Percentiles rank a stretch among this genome's conserved stretches.
phyloP scores from a whole-genome alignment of 129 eudicot genomes.

The Gnaphalium uliginosum region DNA sequence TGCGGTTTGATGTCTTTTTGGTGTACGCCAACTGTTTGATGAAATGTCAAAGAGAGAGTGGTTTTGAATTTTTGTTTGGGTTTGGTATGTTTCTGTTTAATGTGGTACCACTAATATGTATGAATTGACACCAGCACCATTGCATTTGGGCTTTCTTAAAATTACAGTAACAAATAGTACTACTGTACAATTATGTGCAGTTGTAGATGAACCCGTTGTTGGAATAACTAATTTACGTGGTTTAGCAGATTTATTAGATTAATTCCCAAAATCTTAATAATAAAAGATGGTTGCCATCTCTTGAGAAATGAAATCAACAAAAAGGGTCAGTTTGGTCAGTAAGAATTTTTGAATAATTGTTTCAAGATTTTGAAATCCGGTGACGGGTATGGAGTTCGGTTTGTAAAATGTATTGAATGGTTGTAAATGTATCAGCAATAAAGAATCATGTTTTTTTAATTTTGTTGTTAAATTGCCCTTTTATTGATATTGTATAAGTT shows the following conservation, averaged over 20 bases:
- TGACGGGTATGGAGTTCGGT: too few relatives aligned
- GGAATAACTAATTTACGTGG: background rate
- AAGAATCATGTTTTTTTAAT: too few relatives aligned
- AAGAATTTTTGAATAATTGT: too few relatives aligned
- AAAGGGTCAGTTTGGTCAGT: too few relatives aligned
- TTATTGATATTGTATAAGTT: background rate
- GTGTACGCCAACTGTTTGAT: conserved; percentile 50
- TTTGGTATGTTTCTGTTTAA: background rate
- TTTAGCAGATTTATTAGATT: too few relatives aligned
- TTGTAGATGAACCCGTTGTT: background rate
- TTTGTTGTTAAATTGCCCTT: too few relatives aligned
- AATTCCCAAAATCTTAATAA: too few relatives aligned
- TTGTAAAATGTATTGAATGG: too few relatives aligned
- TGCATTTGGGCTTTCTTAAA: background rate
- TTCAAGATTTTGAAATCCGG: too few relatives aligned
- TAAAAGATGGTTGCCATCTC: too few relatives aligned
- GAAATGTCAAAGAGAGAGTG: conserved; percentile 37
- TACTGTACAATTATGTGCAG: background rate
- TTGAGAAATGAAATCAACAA: too few relatives aligned
- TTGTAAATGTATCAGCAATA: too few relatives aligned
- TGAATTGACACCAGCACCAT: background rate
- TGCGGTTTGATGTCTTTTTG: conserved; percentile 26
- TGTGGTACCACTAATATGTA: background rate
- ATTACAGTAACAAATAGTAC: background rate
- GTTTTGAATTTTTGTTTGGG: background rate